Base-by-base conservation (phyloP, 306 rosid species). In the Prunus campanulata region DNA sequence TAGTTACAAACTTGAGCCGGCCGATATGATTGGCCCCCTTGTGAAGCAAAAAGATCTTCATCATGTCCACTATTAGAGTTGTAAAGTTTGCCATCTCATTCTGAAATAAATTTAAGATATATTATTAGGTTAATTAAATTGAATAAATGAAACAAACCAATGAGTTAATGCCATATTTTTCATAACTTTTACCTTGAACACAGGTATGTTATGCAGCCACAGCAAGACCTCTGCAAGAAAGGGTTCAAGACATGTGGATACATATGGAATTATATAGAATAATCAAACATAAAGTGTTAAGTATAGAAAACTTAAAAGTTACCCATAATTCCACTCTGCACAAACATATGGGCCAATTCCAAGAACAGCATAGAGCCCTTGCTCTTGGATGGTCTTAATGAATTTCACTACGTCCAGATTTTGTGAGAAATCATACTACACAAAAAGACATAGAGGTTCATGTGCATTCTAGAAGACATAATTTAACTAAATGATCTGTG, bases 301-400 rank as follows among this genome's bases (percentile, higher is more conserved):
- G 12, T 20, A 19, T 5, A 51, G 56, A 51, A 51, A 8, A 77
- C n/a, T 8, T 59, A 30, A 49, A 32, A 35, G 13, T 57, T 87
- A 83, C 81, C 89, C 89, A 6, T 78, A 87, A 60, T 85, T 82
- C 87, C 85, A 82, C 51, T 87, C 90, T 0, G 82, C 85, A 51
- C 90, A 87, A 1, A 80, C 78, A 19, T 87, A 84, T 16, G 91
- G 91, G 22, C 89, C 89, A 76, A 87, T 87, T 22, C 87, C 70
- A 55, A 85, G 89, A 76, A 82, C 49, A 44, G 75, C 83, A 72
- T 70, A 13, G 2, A 87, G 83, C 0, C 87, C 85, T 67, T 56
- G 61, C 5, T 54, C 13, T 51, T 82, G 84, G n/a, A 85, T 70
- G 15, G 85, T 64, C 54, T 78, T 68, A 32, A 87, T 80, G 32